phyloP scores from a whole-genome alignment of 2,329 filamentous ascomycete genomes.

The Neurospora crassa region DNA sequence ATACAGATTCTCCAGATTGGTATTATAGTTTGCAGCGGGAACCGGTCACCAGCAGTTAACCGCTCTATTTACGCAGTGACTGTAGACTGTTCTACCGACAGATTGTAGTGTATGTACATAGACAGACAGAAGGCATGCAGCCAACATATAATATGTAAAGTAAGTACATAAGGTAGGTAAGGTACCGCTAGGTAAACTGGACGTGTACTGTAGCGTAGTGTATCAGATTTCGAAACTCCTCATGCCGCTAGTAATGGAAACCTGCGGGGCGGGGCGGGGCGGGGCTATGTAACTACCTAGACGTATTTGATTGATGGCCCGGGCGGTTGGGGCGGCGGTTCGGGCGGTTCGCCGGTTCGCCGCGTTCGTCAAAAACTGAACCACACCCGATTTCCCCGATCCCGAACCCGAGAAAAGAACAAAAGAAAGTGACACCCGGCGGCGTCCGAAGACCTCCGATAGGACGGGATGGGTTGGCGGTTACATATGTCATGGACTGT shows the following conservation, averaged over 20 bases:
- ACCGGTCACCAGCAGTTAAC: not conserved
- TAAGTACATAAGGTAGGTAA: not conserved
- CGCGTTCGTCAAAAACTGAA: not conserved
- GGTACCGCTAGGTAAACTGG: not conserved
- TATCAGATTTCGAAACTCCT: not conserved
- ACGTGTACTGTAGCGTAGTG: no score
- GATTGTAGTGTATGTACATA: not conserved
- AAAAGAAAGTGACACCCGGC: not conserved
- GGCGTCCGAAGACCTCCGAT: not conserved
- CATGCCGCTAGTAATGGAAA: not conserved
- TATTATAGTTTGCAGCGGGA: not conserved
- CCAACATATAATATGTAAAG: no score
- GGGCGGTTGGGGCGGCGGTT: not conserved
- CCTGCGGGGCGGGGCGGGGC: no score
- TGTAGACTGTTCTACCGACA: not conserved
- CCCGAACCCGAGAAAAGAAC: not conserved
- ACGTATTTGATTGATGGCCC: not conserved
- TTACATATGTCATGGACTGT: no score
- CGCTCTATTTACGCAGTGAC: not conserved
- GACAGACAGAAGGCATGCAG: no score
- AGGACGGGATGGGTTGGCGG: not conserved
- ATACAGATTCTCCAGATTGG: not conserved
- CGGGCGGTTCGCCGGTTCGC: not conserved
- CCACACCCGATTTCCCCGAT: not conserved
- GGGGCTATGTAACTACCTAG: no score